Conservation (phyloP, 345 rosid genomes). For the Anacardium occidentale region DNA sequence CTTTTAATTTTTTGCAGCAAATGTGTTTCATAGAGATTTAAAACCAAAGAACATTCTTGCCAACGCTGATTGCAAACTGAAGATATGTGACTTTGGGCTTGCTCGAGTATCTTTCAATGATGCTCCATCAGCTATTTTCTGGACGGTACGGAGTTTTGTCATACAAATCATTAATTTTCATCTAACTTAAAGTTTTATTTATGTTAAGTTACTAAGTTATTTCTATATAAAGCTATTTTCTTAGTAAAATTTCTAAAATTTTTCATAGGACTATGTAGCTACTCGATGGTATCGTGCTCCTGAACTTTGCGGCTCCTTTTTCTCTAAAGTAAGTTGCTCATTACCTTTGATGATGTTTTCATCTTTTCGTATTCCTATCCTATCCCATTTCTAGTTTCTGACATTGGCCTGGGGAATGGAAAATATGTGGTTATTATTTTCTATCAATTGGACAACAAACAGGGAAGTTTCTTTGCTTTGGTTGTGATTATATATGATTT, state of each 20-base stretch:
- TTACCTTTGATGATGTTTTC: too few species aligned
- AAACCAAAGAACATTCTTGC: constrained; percentile 99
- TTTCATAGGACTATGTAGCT: constrained; percentile 89
- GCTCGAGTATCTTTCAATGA: constrained; percentile 97
- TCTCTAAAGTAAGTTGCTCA: constrained; percentile 74
- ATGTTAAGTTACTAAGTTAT: background rate
- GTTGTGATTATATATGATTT: background rate
- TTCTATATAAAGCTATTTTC: constrained; percentile 9
- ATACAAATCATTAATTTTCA: constrained; percentile 14
- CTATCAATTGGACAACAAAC: background rate
- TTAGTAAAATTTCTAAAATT: constrained; percentile 21
- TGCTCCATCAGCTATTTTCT: constrained; percentile 94
- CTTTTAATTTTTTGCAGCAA: constrained; percentile 53
- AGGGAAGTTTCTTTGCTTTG: background rate
- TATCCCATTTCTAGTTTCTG: constrained; percentile 6
- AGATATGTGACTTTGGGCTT: constrained; percentile 98
- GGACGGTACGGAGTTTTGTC: constrained; percentile 75
- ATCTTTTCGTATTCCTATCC: constrained; percentile 6
- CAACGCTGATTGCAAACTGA: constrained; percentile 97
- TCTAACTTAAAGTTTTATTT: background rate
- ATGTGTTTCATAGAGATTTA: constrained; percentile 94
- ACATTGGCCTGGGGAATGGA: constrained; percentile 8
- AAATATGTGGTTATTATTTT: background rate
- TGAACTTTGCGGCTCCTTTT: constrained; percentile 96
- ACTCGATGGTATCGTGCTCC: constrained; percentile 99